Evolutionary conservation across 306 rosid genomes (phyloP).

Genomic region (apple (Malus domestica)): ASM211411v1 NC_041803.1:22566501-22567000

Average conservation of each 20-base stretch:
- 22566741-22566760: background rate
- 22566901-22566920: too few species aligned
- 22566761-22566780: background rate
- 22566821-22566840: too few species aligned
- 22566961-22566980: too few species aligned
- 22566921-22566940: too few species aligned
- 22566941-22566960: too few species aligned
- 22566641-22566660: conserved; percentile 11
- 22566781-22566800: too few species aligned
- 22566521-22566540: background rate
- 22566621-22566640: conserved; percentile 17
- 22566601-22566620: conserved; percentile 11
- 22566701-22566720: conserved; percentile 5
- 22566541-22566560: background rate
- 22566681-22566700: conserved; percentile 12
- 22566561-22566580: background rate
- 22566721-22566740: background rate
- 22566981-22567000: too few species aligned
- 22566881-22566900: too few species aligned
- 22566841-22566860: too few species aligned
- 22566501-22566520: background rate
- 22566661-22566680: conserved; percentile 17
- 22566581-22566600: conserved; percentile 1
- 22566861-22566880: too few species aligned
- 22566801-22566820: too few species aligned